Evolutionary conservation across 1,284 basidiomycete genomes (phyloP).

Genomic region (Ganoderma meredithae): DNA sequence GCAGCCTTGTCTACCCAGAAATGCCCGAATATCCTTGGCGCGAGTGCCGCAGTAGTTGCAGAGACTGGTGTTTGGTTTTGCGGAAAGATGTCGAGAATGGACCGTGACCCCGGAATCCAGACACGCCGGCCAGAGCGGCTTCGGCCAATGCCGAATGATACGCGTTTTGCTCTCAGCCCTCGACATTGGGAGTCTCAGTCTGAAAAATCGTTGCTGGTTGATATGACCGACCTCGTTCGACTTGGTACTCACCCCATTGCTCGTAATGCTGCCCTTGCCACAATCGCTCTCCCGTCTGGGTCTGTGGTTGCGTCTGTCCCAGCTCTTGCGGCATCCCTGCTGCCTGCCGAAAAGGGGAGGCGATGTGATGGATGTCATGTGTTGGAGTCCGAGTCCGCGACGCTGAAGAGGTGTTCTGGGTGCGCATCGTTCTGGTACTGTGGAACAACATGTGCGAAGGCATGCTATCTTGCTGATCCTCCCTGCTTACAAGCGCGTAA

Average conservation of each 20-base stretch:
- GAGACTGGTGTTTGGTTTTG: no score
- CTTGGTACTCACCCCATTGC: constrained; percentile 56
- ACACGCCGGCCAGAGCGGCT: no score
- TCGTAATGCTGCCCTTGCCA: constrained; percentile 58
- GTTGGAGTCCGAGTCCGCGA: constrained; percentile 39
- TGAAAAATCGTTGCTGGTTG: no score
- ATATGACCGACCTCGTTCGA: constrained; percentile 21
- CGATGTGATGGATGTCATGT: constrained; percentile 72
- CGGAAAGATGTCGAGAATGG: no score
- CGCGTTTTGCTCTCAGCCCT: no score
- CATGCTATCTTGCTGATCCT: not conserved
- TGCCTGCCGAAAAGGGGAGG: constrained; percentile 61
- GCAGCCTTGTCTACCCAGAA: no score
- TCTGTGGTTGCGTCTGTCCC: constrained; percentile 52
- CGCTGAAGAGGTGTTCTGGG: constrained; percentile 58
- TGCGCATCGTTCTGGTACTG: constrained; percentile 80
- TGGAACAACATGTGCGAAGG: constrained; percentile 59
- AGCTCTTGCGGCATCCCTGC: constrained; percentile 56
- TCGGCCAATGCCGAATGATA: no score
- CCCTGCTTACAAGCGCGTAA: constrained; percentile 4
- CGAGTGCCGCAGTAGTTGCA: no score
- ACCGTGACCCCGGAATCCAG: no score
- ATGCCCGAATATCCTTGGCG: no score
- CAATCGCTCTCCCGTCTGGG: constrained; percentile 48
- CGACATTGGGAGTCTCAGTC: no score